Evolutionary conservation across 257 asterid genomes (phyloP).

Genomic region (Penstemon newberryi): DNA sequence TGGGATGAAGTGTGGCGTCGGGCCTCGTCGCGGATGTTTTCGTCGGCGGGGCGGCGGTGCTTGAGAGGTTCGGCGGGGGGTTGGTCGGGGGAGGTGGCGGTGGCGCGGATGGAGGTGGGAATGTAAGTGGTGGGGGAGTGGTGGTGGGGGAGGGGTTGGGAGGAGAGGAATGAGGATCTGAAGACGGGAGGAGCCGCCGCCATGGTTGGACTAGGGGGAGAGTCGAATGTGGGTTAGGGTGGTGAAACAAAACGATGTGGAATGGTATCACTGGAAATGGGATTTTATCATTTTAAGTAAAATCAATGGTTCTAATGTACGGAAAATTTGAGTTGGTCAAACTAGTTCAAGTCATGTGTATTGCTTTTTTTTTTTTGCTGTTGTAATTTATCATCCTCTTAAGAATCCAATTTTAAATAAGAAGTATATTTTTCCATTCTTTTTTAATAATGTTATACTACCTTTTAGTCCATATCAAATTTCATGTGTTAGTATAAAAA

Average conservation of each 20-base stretch:
- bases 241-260: background rate
- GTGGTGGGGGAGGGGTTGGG: constrained; percentile 42
- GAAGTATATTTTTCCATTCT: too few relatives aligned
- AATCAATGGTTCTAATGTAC: too few relatives aligned
- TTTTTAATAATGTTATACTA: too few relatives aligned
- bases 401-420: too few relatives aligned
- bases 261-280: too few relatives aligned
- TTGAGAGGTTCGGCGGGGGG: constrained; percentile 36
- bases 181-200: constrained; percentile 75
- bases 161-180: constrained; percentile 62
- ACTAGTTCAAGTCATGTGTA: too few relatives aligned
- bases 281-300: too few relatives aligned
- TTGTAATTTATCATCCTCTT: too few relatives aligned
- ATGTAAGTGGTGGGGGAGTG: constrained; percentile 23
- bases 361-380: too few relatives aligned
- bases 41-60: constrained; percentile 68
- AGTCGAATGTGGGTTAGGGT: background rate
- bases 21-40: constrained; percentile 84
- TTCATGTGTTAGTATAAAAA: too few relatives aligned
- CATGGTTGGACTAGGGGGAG: constrained; percentile 38
- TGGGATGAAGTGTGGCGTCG: constrained; percentile 60
- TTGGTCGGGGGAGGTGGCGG: constrained; percentile 46
- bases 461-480: too few relatives aligned
- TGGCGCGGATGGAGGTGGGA: constrained; percentile 39
- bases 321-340: too few relatives aligned